Base-by-base conservation (phyloP, 345 rosid genomes). In the Adansonia digitata region DNA sequence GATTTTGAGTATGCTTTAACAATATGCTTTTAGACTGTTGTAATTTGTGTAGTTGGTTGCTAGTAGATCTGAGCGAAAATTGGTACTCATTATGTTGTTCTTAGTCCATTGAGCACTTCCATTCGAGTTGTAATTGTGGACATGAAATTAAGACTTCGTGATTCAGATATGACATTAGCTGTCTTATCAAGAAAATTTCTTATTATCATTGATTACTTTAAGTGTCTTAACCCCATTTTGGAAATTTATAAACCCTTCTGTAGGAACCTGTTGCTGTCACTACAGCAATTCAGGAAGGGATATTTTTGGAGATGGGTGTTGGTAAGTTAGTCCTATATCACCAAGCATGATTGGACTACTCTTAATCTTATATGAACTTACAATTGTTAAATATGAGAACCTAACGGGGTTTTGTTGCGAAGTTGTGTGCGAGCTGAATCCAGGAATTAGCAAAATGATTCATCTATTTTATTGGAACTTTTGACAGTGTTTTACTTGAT, bases 261-360 rank as follows among this genome's bases (percentile, higher is more conserved):
- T 80, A 92, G 97, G 97, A 94, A 86, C 91, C 97, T 70, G 96
- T 90, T 73, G 93, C 89, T 18, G 87, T 89, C 24, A 92, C 98
- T 62, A 89, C 92, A 13, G 87, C 86, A 29, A 84, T 92, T 31
- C 93, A 90, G 82, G 88, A 94, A 70, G 91, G 81, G 72, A 86
- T 92, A 46, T 86, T 90, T 78, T 84, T 83, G 87, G 93, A 92
- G 86, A 92, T 89, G 93, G 91, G 91, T 53, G 82, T 89, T 75
- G 96, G 97, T 94, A 65, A 81, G 85, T 77, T 57, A 75, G 49
- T 57, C 68, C 9, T 26, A 22, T 75, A 37, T 60, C 31, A 2
- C 11, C 10, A 18, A 56, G 3, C 48, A 51, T 8, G 27, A 42
- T 69, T 61, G 55, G 3, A 39, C 13, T 37, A 27, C 6, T 22